These are phyloP conservation scores for Udeniomyces megalosporus DNA, from an alignment of 768 basidiomycete genomes.

Conservation along the genomic window DNA sequence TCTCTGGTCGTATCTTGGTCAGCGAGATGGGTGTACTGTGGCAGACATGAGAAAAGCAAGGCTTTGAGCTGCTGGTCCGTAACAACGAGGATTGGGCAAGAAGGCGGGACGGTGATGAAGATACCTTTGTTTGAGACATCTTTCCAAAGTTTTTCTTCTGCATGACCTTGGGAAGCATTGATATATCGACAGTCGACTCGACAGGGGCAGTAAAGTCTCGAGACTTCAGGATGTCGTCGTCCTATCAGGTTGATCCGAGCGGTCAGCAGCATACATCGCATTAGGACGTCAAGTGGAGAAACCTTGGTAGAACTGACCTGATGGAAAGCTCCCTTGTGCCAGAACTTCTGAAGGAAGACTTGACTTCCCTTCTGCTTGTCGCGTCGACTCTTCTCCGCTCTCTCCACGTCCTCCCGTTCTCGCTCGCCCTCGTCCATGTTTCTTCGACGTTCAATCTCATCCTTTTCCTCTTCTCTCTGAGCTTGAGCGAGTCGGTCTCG, in stretches of 20 bases:
- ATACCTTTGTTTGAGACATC: slow-evolving; percentile 18
- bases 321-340: slow-evolving; percentile 98
- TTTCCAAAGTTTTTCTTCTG: slow-evolving; percentile 75
- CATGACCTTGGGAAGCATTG: slow-evolving; percentile 83
- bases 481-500: slow-evolving; percentile 81
- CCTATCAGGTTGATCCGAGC: slow-evolving; percentile 37
- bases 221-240: slow-evolving; percentile 60
- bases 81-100: slow-evolving; percentile 31
- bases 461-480: slow-evolving; percentile 62
- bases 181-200: slow-evolving; percentile 71
- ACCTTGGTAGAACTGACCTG: slow-evolving; percentile 42
- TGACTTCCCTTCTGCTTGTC: slow-evolving; percentile 42
- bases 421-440: slow-evolving; percentile 88
- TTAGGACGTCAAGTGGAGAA: neutral
- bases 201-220: slow-evolving; percentile 80
- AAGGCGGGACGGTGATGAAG: neutral
- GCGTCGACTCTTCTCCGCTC: slow-evolving; percentile 42
- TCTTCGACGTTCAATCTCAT: slow-evolving; percentile 78
- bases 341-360: slow-evolving; percentile 93
- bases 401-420: slow-evolving; percentile 74
- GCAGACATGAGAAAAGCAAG: neutral
- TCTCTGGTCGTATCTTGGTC: slow-evolving; percentile 79
- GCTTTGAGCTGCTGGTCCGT: slow-evolving; percentile 48
- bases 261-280: neutral
- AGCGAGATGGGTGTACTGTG: slow-evolving; percentile 83